These are phyloP conservation scores for Gryganskiella cystojenkinii DNA, from an alignment of 192 early-diverging fungal species.

Conservation along the genomic window DNA sequence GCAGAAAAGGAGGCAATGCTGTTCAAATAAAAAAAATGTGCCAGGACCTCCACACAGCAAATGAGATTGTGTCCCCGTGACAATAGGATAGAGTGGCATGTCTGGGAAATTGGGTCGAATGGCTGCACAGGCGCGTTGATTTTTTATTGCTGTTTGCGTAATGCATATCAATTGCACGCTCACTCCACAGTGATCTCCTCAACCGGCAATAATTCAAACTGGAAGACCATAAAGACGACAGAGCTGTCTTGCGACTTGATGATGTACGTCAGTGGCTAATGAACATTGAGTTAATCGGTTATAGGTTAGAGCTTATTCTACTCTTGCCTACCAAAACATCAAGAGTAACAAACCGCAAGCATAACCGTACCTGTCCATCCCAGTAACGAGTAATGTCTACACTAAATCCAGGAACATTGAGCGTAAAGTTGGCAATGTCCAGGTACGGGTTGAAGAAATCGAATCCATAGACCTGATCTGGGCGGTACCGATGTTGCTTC, in stretches of 20 bases:
- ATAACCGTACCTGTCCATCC: slow-evolving; percentile 74
- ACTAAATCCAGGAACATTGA: slow-evolving; percentile 59
- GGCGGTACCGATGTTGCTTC: slow-evolving; percentile 58
- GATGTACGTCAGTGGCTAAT: slow-evolving; percentile 78
- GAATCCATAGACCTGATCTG: slow-evolving; percentile 78
- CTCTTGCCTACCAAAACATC: no score
- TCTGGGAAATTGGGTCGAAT: no score
- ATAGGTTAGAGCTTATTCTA: background rate
- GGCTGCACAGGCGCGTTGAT: no score
- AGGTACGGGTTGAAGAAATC: slow-evolving; percentile 73
- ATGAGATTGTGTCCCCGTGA: no score
- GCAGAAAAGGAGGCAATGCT: no score
- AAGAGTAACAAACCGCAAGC: slow-evolving; percentile 61
- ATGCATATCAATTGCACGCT: slow-evolving; percentile 34
- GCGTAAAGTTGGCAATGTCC: slow-evolving; percentile 57
- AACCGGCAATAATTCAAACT: slow-evolving; percentile 65
- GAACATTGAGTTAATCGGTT: slow-evolving; percentile 29
- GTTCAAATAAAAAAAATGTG: no score
- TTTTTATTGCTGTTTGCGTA: no score
- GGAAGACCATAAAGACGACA: slow-evolving; percentile 73
- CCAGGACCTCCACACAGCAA: no score
- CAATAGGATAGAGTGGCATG: no score
- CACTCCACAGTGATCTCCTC: slow-evolving; percentile 24
- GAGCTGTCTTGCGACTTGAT: slow-evolving; percentile 71
- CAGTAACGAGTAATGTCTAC: slow-evolving; percentile 61